Conservation (phyloP, 2,329 filamentous ascomycete genomes). For the Dendrostoma leiphaemia region DNA sequence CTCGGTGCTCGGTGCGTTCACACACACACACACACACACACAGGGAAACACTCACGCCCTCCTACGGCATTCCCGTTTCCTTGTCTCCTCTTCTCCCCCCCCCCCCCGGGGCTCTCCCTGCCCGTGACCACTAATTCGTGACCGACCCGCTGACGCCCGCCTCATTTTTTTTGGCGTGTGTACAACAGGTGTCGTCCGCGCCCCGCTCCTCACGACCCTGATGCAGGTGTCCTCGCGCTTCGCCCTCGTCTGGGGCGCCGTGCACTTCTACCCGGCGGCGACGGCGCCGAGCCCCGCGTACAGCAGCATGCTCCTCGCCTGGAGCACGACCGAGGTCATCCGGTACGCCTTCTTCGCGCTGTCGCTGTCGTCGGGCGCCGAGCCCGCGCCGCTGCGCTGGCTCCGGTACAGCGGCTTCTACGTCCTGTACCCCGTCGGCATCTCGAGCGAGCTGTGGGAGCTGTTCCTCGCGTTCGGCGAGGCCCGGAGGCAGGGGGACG, state of each 20-base stretch:
- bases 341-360: slow-evolving; percentile 90
- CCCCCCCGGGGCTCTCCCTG: background rate
- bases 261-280: slow-evolving; percentile 69
- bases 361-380: slow-evolving; percentile 59
- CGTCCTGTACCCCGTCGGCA: slow-evolving; percentile 88
- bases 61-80: too few relatives aligned
- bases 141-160: background rate
- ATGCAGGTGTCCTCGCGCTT: slow-evolving; percentile 90
- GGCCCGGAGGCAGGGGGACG: slow-evolving; percentile 44
- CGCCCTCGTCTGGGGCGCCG: slow-evolving; percentile 84
- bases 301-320: slow-evolving; percentile 78
- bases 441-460: slow-evolving; percentile 80
- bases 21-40: background rate
- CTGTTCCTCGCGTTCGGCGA: slow-evolving; percentile 65
- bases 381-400: slow-evolving; percentile 71
- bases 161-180: background rate
- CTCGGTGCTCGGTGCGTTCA: slow-evolving; percentile 64
- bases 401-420: slow-evolving; percentile 91
- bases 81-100: background rate
- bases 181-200: slow-evolving; percentile 75
- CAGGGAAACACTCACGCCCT: background rate
- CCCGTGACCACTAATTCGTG: too few relatives aligned
- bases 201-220: slow-evolving; percentile 77
- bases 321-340: slow-evolving; percentile 88
- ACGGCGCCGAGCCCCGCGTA: slow-evolving; percentile 59